phyloP scores from a whole-genome alignment of 331 rosid genomes.

The Quercus phellos region DNA sequence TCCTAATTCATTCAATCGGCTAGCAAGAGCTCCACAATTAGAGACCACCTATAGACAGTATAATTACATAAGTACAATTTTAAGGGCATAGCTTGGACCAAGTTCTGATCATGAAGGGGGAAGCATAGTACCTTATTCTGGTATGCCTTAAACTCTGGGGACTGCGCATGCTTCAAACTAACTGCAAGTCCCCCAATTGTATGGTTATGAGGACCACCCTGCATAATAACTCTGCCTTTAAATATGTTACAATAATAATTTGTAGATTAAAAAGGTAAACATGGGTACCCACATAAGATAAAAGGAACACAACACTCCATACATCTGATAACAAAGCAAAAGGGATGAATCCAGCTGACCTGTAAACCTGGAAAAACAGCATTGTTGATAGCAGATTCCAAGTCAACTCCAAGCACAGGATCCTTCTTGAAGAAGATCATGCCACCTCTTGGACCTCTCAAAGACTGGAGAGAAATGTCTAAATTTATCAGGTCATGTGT shows the following conservation, averaged over 20 bases:
- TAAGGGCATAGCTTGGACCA: conserved; percentile 6
- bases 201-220: conserved; percentile 99
- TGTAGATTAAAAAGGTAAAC: conserved; percentile 2
- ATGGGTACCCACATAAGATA: background rate
- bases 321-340: conserved; percentile 14
- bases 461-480: conserved; percentile 48
- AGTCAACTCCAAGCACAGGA: conserved; percentile 62
- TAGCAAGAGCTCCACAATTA: conserved; percentile 81
- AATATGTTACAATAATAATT: conserved; percentile 11
- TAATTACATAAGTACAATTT: background rate
- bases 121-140: conserved; percentile 62
- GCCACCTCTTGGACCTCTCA: conserved; percentile 96
- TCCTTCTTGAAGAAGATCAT: conserved; percentile 97
- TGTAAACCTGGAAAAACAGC: conserved; percentile 94
- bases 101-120: conserved; percentile 9
- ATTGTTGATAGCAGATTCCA: conserved; percentile 84
- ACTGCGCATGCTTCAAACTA: conserved; percentile 73
- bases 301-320: background rate
- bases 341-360: conserved; percentile 36
- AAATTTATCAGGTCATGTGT: conserved; percentile 3
- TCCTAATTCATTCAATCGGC: conserved; percentile 58
- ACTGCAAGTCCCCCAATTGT: conserved; percentile 97
- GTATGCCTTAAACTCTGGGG: conserved; percentile 71
- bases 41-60: conserved; percentile 63
- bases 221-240: conserved; percentile 13